Percentiles rank a stretch among this genome's conserved stretches.
Conservation (phyloP, 495 filamentous ascomycete genomes). For the Immersiella caudata region DNA sequence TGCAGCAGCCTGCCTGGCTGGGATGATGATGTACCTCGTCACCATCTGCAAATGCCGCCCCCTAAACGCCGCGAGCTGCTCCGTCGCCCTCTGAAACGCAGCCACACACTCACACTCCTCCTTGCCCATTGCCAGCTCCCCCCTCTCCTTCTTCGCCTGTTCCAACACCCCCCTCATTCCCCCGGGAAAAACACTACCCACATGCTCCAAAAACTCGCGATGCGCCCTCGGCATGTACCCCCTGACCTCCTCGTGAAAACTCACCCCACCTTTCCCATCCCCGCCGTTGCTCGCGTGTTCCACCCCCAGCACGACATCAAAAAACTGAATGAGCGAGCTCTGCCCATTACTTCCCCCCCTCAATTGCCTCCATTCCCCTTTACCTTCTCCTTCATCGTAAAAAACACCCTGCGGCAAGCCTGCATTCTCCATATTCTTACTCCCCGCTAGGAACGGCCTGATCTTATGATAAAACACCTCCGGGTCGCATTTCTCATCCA, state of each 20-base stretch:
- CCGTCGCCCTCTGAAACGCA: slow-evolving; percentile 79
- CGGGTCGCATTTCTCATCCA: slow-evolving; percentile 93
- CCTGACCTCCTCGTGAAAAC: slow-evolving; percentile 90
- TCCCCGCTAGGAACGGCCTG: slow-evolving; percentile 90
- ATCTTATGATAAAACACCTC: slow-evolving; percentile 93
- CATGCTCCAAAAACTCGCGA: slow-evolving; percentile 74
- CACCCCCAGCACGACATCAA: slow-evolving; percentile 88
- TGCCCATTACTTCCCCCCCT: slow-evolving; percentile 94
- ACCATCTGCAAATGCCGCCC: slow-evolving; percentile 94
- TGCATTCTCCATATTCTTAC: slow-evolving; percentile 94
- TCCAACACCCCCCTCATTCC: slow-evolving; percentile 27
- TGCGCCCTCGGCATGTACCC: slow-evolving; percentile 91
- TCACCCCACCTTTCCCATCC: slow-evolving; percentile 76
- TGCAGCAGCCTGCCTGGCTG: slow-evolving; percentile 39
- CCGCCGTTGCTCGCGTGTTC: slow-evolving; percentile 74
- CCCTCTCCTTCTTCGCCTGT: neutral
- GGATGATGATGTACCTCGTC: slow-evolving; percentile 87
- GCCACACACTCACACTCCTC: slow-evolving; percentile 45
- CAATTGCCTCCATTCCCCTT: slow-evolving; percentile 72
- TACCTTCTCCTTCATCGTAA: slow-evolving; percentile 75
- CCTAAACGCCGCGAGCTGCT: slow-evolving; percentile 78
- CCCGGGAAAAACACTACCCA: slow-evolving; percentile 55
- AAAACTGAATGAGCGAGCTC: slow-evolving; percentile 92
- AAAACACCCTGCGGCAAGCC: slow-evolving; percentile 84
- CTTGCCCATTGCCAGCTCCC: slow-evolving; percentile 60